phyloP scores from a whole-genome alignment of 2,329 filamentous ascomycete species.

The Aspergillus pseudotamarii region DNA sequence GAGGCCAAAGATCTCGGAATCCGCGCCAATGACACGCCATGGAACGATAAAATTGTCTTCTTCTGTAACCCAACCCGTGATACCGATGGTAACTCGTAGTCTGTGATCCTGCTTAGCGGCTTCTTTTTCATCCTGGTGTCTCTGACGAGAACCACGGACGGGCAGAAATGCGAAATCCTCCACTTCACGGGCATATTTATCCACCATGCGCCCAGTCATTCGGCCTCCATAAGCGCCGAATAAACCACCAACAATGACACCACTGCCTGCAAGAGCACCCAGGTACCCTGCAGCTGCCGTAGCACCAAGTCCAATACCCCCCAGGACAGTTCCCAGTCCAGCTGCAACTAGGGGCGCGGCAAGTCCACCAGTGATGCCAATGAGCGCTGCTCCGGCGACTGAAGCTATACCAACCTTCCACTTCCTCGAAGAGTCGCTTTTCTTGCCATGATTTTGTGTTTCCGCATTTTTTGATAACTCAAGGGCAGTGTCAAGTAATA shows the following conservation, averaged over 20 bases:
- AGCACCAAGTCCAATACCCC: slow-evolving; percentile 73
- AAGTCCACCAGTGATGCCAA: slow-evolving; percentile 79
- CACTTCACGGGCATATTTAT: slow-evolving; percentile 82
- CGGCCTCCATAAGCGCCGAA: slow-evolving; percentile 90
- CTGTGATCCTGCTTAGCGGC: slow-evolving; percentile 60
- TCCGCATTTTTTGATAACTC: slow-evolving; percentile 78
- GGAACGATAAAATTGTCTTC: slow-evolving; percentile 72
- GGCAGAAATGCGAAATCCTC: slow-evolving; percentile 87
- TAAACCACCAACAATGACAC: slow-evolving; percentile 76
- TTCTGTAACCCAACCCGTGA: slow-evolving; percentile 78
- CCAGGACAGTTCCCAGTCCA: slow-evolving; percentile 77
- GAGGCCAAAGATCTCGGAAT: slow-evolving; percentile 79
- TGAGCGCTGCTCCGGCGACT: slow-evolving; percentile 83
- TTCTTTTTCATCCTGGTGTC: slow-evolving; percentile 47
- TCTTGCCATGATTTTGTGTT: slow-evolving; percentile 70
- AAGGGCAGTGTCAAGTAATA: slow-evolving; percentile 74
- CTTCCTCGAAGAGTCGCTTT: slow-evolving; percentile 65
- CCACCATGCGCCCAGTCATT: slow-evolving; percentile 84
- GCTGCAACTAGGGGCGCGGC: slow-evolving; percentile 76
- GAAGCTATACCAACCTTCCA: slow-evolving; percentile 86
- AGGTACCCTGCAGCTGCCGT: slow-evolving; percentile 77
- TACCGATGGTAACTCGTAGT: slow-evolving; percentile 78
- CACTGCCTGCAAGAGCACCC: slow-evolving; percentile 77
- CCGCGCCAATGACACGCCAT: slow-evolving; percentile 74
- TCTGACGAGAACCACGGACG: slow-evolving; percentile 58